Percentiles rank a stretch among this genome's conserved stretches.
Evolutionary conservation across 2,329 filamentous ascomycete genomes (phyloP).

Genomic region (Pestalotiopsis sp.): DNA sequence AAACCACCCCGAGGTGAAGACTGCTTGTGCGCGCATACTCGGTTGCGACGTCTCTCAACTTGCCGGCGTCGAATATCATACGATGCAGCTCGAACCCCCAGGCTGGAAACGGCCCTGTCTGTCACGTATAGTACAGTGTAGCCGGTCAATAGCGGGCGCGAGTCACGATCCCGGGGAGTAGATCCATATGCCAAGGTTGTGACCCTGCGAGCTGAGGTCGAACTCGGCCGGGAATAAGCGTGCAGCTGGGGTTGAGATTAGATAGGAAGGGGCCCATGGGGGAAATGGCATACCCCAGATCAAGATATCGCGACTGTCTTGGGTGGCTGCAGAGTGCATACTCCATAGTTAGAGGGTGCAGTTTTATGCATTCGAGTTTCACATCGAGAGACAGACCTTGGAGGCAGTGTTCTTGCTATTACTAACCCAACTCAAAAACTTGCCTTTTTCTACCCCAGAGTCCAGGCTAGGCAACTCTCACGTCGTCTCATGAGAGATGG

Average conservation of each 20-base stretch:
- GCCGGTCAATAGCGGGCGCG: background rate
- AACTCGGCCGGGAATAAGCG: background rate
- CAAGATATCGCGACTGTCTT: background rate
- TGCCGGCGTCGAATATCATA: background rate
- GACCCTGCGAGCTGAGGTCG: background rate
- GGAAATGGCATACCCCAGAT: background rate
- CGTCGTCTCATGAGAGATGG: background rate
- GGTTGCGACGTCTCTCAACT: background rate
- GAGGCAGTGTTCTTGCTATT: too few relatives aligned
- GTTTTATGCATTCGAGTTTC: too few relatives aligned
- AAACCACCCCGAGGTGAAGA: background rate
- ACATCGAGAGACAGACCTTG: too few relatives aligned
- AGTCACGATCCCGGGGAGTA: background rate
- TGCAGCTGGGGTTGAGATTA: background rate
- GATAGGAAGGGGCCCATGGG: background rate
- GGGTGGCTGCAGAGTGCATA: too few relatives aligned
- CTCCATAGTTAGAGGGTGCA: too few relatives aligned
- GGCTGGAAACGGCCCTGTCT: background rate
- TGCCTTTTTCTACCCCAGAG: background rate
- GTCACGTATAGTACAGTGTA: background rate
- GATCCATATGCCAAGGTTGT: background rate
- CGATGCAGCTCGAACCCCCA: background rate
- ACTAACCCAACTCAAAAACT: background rate
- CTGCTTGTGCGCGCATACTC: background rate
- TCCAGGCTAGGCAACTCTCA: background rate